Conservation (phyloP, 2,329 filamentous ascomycete species). For the Fusarium nelsonii region DNA sequence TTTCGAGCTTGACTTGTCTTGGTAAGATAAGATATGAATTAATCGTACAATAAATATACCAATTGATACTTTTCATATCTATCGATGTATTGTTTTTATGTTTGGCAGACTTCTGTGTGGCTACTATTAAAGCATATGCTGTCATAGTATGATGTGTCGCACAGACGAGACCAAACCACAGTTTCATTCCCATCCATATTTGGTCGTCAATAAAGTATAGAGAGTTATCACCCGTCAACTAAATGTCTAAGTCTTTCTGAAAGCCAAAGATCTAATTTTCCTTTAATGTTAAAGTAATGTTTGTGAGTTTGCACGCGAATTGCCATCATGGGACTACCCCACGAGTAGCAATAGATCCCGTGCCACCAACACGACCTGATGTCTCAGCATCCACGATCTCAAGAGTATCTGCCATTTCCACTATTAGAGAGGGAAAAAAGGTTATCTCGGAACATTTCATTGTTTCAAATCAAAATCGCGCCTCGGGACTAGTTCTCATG, state of each 20-base stretch:
- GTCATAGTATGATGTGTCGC: too few relatives aligned
- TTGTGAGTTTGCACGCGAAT: constrained; percentile 9
- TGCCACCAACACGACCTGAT: constrained; percentile 25
- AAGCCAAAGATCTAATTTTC: too few relatives aligned
- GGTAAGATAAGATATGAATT: not conserved
- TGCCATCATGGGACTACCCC: constrained; percentile 25
- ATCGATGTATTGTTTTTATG: not conserved
- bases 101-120: rapidly evolving
- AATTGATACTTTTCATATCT: not conserved
- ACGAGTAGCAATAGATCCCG: constrained; percentile 26
- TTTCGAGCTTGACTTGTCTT: not conserved
- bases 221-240: too few relatives aligned
- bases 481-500: constrained; percentile 20
- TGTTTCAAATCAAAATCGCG: not conserved
- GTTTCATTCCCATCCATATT: too few relatives aligned
- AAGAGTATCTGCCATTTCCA: too few relatives aligned
- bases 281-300: not conserved
- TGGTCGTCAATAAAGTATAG: too few relatives aligned
- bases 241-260: too few relatives aligned
- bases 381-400: constrained; percentile 1
- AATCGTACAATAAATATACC: not conserved
- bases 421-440: rapidly evolving
- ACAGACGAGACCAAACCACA: not conserved
- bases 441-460: not conserved
- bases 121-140: not conserved